Evolutionary conservation across 768 basidiomycete species (phyloP), one percentile per base, ranked within the genome.

Genomic region (Mycena rosella): DNA sequence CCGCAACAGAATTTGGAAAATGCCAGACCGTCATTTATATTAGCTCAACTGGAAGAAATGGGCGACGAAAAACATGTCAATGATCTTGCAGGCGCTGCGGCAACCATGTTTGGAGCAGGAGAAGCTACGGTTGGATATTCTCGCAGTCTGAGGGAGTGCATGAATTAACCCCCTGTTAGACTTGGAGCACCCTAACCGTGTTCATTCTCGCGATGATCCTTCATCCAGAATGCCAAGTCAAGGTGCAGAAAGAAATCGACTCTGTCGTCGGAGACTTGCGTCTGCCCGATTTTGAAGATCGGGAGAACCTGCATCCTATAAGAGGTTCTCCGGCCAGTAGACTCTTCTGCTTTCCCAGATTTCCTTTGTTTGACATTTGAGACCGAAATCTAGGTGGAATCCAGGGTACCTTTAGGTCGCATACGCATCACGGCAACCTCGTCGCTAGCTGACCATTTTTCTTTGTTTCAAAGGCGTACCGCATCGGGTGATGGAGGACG

Each of bases 201-300:
- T 80, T 80, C 58, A 24, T 82, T 32, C 63, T 80, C 9, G 75
- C 75, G 7, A 79, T 81, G 79, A 57, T 75, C 0, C 42, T 74
- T 2, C 66, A 79, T 53, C 81, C 79, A 0, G 74, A 79, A 22
- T 66, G 65, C 6, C 80, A 80, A 44, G 66, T 18, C 0, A 76
- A 76, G 36, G 78, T 76, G 2, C 78, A 77, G 58, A 60, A 60
- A n/a, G 79, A 81, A 48, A 70, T 82, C 20, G 76, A 80, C 57
- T 45, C 62, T 0, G 70, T 79, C 26, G 66, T 80, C 4, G 79
- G 78, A 2, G 56, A 60, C 34, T 65, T 70, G 26, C 72, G 79
- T 5, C 56, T 80, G 45, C 76, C 78, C 1, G 69, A 57, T 0
- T 73, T 75, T 47, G 63, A 68, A 11, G 78, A 80, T 60, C 60